Evolutionary conservation across 768 basidiomycete genomes (phyloP), one percentile per base, ranked within the genome.

Genomic region (Clathrus columnatus): DNA sequence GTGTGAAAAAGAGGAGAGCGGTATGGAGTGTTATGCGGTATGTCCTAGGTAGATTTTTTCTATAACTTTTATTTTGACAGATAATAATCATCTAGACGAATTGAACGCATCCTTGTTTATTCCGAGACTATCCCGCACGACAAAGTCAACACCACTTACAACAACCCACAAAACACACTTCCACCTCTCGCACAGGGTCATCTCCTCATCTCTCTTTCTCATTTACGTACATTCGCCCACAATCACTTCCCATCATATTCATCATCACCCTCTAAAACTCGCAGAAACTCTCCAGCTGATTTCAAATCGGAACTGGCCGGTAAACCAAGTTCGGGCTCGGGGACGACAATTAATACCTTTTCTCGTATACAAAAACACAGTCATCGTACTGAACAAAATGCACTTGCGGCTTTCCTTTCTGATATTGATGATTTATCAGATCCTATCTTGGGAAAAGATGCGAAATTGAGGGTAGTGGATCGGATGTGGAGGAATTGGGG

Each of bases 401-500:
- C 87, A n/a, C 76, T 80, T 16, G 80, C 84, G 56, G 85, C 84
- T 1, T 95, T 96, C 68, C 68, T 98, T 59, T 84, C 88, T 51
- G 94, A 98, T 63, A 78, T 96, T 0, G 73, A 76, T 27, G 85
- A 91, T 67, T 67, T 97, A 51, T 91, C 93, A 67, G 81, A 91
- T 62, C 82, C 86, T 0, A 72, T 71, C 59, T 65, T 94, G 50
- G 78, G 78, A 7, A 71, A 82, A 53, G 73, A 74, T 47, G 88
- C 88, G 63, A 92, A 94, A 70, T 65, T 90, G 64, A 70, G 75
- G 46, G 85, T 93, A 1, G 73, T 95, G 4, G 82, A 91, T 48
- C 71, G 90, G 64, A 91, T 95, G 82, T 91, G 92, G 90, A 80
- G 85, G 62, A 82, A 81, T 54, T 97, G 91, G 91, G 85, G 85